Conservation (phyloP, 1,284 basidiomycete species). For the Ganoderma lingzhi region DNA sequence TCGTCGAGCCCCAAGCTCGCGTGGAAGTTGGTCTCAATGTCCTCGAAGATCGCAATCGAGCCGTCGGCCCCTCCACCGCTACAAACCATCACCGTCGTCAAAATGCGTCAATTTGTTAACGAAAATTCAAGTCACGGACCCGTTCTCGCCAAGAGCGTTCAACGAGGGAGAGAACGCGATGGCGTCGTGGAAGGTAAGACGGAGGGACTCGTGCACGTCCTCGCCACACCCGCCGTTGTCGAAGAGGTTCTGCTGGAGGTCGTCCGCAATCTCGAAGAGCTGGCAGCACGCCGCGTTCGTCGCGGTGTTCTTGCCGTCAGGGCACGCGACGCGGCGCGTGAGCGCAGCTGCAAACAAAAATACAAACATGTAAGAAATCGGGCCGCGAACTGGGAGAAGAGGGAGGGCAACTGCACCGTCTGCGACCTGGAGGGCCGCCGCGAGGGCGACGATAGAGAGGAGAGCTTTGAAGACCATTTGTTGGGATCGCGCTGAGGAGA, state of each 20-base stretch:
- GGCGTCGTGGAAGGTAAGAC: conserved; percentile 44
- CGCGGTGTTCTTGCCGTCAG: conserved; percentile 39
- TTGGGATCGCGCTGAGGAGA: conserved; percentile 11
- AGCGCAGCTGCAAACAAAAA: conserved; percentile 27
- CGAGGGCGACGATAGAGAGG: conserved; percentile 25
- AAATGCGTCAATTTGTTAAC: background rate
- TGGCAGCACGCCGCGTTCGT: conserved; percentile 49
- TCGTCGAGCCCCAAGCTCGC: conserved; percentile 39
- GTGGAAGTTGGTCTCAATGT: conserved; percentile 36
- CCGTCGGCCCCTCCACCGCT: conserved; percentile 40
- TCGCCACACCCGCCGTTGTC: conserved; percentile 40
- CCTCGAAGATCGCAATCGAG: conserved; percentile 35
- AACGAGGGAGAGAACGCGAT: conserved; percentile 37
- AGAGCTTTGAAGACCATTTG: conserved; percentile 32
- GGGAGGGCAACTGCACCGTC: conserved; percentile 20
- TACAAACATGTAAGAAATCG: background rate
- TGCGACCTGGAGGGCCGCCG: conserved; percentile 30
- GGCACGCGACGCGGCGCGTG: conserved; percentile 35
- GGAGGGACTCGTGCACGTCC: conserved; percentile 41
- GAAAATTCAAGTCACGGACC: conserved; percentile 19
- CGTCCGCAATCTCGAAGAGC: conserved; percentile 46
- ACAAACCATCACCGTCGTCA: background rate
- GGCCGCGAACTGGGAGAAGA: background rate
- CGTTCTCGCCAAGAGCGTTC: conserved; percentile 29
- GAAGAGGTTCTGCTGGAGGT: conserved; percentile 48